A percentile compares a stretch with the other conserved stretches of the same genome.
phyloP scores from a whole-genome alignment of 805 yeast species.

The Schwanniomyces pseudopolymorphus region DNA sequence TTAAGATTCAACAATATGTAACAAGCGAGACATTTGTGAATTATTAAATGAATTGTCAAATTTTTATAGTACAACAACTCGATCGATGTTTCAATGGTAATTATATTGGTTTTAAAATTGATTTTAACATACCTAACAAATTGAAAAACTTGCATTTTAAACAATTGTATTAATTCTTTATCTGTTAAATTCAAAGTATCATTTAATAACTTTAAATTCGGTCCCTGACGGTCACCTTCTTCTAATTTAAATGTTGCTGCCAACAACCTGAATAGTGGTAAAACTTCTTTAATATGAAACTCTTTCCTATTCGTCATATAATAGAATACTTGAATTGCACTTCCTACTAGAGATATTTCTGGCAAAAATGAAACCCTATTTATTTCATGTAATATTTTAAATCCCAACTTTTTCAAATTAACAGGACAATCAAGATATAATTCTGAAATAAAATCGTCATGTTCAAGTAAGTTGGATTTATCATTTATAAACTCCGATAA shows the following conservation, averaged over 20 bases:
- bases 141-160: constrained; percentile 24
- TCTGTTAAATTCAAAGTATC: constrained; percentile 17
- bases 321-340: constrained; percentile 37
- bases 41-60: constrained; percentile 53
- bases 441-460: constrained; percentile 8
- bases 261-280: constrained; percentile 30
- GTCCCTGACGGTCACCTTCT: constrained; percentile 14
- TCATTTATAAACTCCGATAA: constrained; percentile 22
- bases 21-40: constrained; percentile 49
- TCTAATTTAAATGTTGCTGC: constrained; percentile 20
- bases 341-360: constrained; percentile 54
- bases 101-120: constrained; percentile 18
- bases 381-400: constrained; percentile 51
- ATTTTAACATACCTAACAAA: constrained; percentile 28
- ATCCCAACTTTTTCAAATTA: constrained; percentile 51
- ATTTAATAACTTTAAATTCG: constrained; percentile 22
- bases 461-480: constrained; percentile 9
- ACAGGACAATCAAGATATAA: constrained; percentile 13
- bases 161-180: constrained; percentile 21
- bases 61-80: constrained; percentile 60
- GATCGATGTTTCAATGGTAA: constrained; percentile 46
- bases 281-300: constrained; percentile 20
- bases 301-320: constrained; percentile 17
- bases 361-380: constrained; percentile 51
- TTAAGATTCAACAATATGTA: constrained; percentile 20